Evolutionary conservation across 1,284 basidiomycete species (phyloP).

Genomic region (Ceratobasidium papillatum): DNA sequence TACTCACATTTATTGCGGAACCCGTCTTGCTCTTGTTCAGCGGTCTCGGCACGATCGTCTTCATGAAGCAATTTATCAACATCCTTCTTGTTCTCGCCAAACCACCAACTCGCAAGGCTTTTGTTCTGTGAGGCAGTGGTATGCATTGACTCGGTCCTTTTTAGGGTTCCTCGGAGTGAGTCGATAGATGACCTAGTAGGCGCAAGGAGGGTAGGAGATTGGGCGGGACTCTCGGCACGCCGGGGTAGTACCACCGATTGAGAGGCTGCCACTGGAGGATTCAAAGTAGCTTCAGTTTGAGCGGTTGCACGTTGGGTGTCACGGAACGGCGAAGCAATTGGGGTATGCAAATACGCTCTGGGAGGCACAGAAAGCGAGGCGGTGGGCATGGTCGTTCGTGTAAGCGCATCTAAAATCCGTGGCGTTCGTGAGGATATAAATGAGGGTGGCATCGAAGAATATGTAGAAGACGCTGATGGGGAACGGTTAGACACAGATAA

Average conservation of each 20-base stretch:
- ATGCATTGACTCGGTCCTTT: slow-evolving; percentile 39
- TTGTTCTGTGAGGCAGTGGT: slow-evolving; percentile 46
- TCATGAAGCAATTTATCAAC: slow-evolving; percentile 62
- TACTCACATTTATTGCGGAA: slow-evolving; percentile 76
- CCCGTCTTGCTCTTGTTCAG: slow-evolving; percentile 62
- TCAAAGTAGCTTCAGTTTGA: slow-evolving; percentile 24
- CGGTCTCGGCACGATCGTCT: slow-evolving; percentile 64
- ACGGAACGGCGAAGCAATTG: slow-evolving; percentile 45
- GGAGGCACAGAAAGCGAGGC: slow-evolving; percentile 58
- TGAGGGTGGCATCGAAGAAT: slow-evolving; percentile 34
- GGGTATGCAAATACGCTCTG: slow-evolving; percentile 31
- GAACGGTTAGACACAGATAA: slow-evolving; percentile 18
- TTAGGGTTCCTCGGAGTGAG: slow-evolving; percentile 35
- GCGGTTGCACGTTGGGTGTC: slow-evolving; percentile 47
- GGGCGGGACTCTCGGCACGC: slow-evolving; percentile 30
- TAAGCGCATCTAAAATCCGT: slow-evolving; percentile 66
- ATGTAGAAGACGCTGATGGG: slow-evolving; percentile 22
- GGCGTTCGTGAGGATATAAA: slow-evolving; percentile 53
- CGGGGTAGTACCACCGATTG: slow-evolving; percentile 20
- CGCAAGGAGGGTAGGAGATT: slow-evolving; percentile 31
- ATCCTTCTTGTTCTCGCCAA: slow-evolving; percentile 59
- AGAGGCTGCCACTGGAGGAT: slow-evolving; percentile 33
- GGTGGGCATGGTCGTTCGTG: slow-evolving; percentile 70
- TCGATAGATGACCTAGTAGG: slow-evolving; percentile 37
- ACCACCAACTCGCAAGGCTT: slow-evolving; percentile 51